A percentile compares a stretch with the other conserved stretches of the same genome.
These are phyloP conservation scores for Cladosporium halotolerans DNA, from an alignment of 2,329 filamentous ascomycete genomes.

Conservation along the genomic window DNA sequence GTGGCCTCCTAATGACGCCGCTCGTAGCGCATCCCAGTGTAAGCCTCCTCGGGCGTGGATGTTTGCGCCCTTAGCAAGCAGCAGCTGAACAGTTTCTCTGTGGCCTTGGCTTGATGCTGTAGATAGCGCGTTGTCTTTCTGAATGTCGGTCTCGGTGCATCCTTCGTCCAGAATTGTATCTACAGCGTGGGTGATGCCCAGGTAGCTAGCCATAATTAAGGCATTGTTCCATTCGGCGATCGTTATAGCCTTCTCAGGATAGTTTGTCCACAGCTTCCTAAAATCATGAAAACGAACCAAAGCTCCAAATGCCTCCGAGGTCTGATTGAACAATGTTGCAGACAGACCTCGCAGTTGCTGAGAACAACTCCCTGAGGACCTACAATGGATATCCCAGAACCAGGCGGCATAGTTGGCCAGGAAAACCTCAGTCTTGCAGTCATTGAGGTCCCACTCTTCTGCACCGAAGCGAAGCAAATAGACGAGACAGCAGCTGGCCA, in stretches of 20 bases:
- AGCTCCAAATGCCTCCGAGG: neutral
- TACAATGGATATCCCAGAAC: neutral
- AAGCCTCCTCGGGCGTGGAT: constrained; percentile 12
- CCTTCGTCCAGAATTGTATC: neutral
- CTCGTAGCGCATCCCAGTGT: too few relatives aligned
- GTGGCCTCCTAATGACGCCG: too few relatives aligned
- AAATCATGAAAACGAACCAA: neutral
- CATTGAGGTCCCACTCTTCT: constrained; percentile 4
- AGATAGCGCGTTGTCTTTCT: constrained; percentile 9
- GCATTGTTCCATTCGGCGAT: too few relatives aligned
- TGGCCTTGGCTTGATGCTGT: constrained; percentile 1
- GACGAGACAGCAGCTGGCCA: constrained; percentile 22
- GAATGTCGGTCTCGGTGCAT: neutral
- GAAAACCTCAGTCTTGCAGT: neutral
- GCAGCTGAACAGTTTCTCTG: constrained; percentile 10
- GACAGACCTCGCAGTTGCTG: neutral
- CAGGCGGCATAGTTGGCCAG: neutral
- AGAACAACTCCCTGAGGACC: neutral
- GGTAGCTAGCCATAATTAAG: too few relatives aligned
- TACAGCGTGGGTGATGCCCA: neutral
- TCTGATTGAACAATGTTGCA: neutral
- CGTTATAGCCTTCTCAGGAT: too few relatives aligned
- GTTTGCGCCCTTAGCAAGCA: constrained; percentile 11
- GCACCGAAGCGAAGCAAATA: constrained; percentile 26
- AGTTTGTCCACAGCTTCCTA: too few relatives aligned